Percentiles rank a stretch among this genome's conserved stretches.
Conservation (phyloP, 495 filamentous ascomycete species). For the Hypoxylon fuscum region DNA sequence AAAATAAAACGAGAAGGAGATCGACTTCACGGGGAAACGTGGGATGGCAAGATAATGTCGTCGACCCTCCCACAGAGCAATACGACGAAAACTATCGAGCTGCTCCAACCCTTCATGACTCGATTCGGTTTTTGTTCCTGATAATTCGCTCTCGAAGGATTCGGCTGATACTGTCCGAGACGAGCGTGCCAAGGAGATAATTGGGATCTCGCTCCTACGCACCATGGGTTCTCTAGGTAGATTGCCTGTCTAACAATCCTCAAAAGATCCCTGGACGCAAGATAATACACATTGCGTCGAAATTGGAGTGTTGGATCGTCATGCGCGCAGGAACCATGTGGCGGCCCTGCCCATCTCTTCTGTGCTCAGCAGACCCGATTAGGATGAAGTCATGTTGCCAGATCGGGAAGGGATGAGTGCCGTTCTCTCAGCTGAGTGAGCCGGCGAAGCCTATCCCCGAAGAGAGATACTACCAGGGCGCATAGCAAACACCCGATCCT, state of each 20-base stretch:
- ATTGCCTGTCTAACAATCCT: no score
- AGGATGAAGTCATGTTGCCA: background rate
- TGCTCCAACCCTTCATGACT: slow-evolving; percentile 4
- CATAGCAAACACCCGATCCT: slow-evolving; percentile 1
- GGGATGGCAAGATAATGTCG: no score
- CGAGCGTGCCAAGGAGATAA: slow-evolving; percentile 1
- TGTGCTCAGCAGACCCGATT: slow-evolving; percentile 16
- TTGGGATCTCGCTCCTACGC: slow-evolving; percentile 3
- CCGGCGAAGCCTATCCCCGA: slow-evolving; percentile 1
- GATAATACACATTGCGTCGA: background rate
- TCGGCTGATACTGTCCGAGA: slow-evolving; percentile 17
- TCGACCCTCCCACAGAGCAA: no score
- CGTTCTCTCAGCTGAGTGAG: slow-evolving; percentile 27
- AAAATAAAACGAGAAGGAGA: background rate
- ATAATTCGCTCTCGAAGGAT: slow-evolving; percentile 16
- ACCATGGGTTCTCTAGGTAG: background rate
- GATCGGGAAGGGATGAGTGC: slow-evolving; percentile 22
- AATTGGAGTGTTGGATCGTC: slow-evolving; percentile 10
- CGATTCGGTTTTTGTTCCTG: slow-evolving; percentile 4
- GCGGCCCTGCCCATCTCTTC: slow-evolving; percentile 17
- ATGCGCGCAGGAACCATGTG: slow-evolving; percentile 22
- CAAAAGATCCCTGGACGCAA: background rate
- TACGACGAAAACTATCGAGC: background rate
- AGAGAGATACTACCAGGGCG: background rate
- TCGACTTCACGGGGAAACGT: background rate